Evolutionary conservation across 257 asterid genomes (phyloP).

Genomic region (Nyctanthes arbortristis): DNA sequence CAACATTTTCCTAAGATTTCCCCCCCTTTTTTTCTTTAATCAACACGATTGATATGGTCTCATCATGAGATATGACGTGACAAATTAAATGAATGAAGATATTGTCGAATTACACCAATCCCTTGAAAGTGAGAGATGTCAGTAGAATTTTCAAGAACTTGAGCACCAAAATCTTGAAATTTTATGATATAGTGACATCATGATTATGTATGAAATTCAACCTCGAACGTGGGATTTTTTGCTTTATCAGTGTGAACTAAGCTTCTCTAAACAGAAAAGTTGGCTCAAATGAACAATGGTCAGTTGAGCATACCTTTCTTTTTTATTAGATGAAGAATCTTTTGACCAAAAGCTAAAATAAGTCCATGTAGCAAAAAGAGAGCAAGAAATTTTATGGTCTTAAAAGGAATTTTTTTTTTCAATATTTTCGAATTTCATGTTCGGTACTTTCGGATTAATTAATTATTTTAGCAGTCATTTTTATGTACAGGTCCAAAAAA

Average conservation of each 20-base stretch:
- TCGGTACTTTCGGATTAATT: no score
- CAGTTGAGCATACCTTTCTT: neutral
- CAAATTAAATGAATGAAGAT: neutral
- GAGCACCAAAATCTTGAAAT: conserved; percentile 27
- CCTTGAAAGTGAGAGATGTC: neutral
- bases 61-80: neutral
- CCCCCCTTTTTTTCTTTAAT: conserved; percentile 17
- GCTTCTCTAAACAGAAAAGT: conserved; percentile 23
- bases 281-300: conserved; percentile 7
- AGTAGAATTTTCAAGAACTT: neutral
- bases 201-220: conserved; percentile 20
- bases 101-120: neutral
- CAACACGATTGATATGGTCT: neutral
- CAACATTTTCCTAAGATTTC: neutral
- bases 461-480: no score
- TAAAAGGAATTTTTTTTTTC: no score
- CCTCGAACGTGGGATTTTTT: conserved; percentile 11
- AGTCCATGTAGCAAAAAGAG: neutral
- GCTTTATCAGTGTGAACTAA: conserved; percentile 27
- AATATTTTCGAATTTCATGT: no score
- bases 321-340: conserved; percentile 19
- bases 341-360: conserved; percentile 42
- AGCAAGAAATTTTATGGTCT: neutral
- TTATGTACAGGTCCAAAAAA: no score
- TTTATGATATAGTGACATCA: conserved; percentile 20